A percentile compares a stretch with the other conserved stretches of the same genome.
Conservation (phyloP, 371 early-diverging fungal genomes). For the Mucor mucedo region DNA sequence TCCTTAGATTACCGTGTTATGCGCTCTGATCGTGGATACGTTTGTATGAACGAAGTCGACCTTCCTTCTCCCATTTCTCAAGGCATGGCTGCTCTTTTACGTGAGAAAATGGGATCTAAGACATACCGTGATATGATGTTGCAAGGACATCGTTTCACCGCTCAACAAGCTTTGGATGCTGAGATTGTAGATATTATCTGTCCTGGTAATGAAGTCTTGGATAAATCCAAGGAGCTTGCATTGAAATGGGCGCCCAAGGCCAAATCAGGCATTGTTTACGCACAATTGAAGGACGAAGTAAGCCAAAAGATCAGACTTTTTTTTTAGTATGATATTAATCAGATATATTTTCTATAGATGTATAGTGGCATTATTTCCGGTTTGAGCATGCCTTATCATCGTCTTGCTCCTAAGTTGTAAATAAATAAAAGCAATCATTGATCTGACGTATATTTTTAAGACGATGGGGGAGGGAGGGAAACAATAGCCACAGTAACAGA, state of each 20-base stretch:
- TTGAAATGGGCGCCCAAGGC: conserved; percentile 62
- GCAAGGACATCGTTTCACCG: conserved; percentile 69
- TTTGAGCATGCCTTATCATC: conserved; percentile 36
- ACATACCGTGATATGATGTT: conserved; percentile 70
- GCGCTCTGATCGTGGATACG: conserved; percentile 79
- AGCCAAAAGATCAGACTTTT: neutral
- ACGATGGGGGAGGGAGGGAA: neutral
- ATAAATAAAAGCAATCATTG: neutral
- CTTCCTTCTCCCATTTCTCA: conserved; percentile 70
- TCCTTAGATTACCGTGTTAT: conserved; percentile 76
- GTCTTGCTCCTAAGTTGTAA: conserved; percentile 42
- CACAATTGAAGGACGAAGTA: conserved; percentile 57
- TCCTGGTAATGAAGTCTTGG: conserved; percentile 51
- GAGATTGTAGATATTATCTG: conserved; percentile 67
- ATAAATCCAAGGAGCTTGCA: conserved; percentile 63
- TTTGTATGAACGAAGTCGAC: conserved; percentile 86
- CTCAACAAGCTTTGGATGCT: conserved; percentile 63
- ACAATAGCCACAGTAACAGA: neutral
- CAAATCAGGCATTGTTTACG: conserved; percentile 50
- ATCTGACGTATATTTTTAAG: neutral
- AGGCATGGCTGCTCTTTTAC: conserved; percentile 77
- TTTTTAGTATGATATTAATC: neutral
- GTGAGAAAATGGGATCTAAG: conserved; percentile 61
- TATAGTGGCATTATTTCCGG: conserved; percentile 26
- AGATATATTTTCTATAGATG: conserved; percentile 28